Evolutionary conservation across 768 basidiomycete species (phyloP).

Genomic region (Leccinum variicolor): DNA sequence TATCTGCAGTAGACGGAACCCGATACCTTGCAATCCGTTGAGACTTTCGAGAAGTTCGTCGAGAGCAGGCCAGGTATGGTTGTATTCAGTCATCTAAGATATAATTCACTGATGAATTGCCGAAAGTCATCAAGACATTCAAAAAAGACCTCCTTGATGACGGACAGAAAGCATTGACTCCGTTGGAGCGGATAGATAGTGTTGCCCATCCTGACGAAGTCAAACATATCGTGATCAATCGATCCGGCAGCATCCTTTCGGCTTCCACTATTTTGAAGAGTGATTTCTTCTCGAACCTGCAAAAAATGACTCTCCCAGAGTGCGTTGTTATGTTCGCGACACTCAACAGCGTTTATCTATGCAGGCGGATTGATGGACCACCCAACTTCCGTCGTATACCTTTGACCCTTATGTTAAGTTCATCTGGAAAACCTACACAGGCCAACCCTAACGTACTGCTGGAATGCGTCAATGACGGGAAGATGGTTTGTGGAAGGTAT

Average conservation of each 20-base stretch:
- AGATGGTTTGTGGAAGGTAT: constrained; percentile 78
- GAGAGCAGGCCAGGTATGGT: constrained; percentile 74
- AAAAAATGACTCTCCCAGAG: constrained; percentile 97
- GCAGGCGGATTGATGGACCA: constrained; percentile 84
- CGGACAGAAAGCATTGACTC: constrained; percentile 76
- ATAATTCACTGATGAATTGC: neutral
- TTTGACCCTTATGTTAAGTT: constrained; percentile 44
- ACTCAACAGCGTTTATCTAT: neutral
- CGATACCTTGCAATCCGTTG: constrained; percentile 72
- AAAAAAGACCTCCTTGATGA: constrained; percentile 84
- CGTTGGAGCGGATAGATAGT: constrained; percentile 72
- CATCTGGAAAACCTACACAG: constrained; percentile 26
- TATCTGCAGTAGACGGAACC: constrained; percentile 81
- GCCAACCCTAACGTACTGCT: constrained; percentile 34
- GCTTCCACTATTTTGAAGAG: constrained; percentile 94
- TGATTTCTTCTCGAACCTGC: constrained; percentile 89
- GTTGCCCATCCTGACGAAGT: constrained; percentile 91
- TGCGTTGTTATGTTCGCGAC: constrained; percentile 34
- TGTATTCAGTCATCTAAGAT: neutral
- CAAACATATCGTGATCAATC: constrained; percentile 76
- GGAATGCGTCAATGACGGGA: constrained; percentile 39
- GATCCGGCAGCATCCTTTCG: constrained; percentile 83
- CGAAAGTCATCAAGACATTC: constrained; percentile 87
- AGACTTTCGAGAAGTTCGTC: constrained; percentile 80
- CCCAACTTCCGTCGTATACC: constrained; percentile 90